These are phyloP conservation scores for Excoecaria agallocha DNA, from an alignment of 345 rosid species.

Conservation along the genomic window DNA sequence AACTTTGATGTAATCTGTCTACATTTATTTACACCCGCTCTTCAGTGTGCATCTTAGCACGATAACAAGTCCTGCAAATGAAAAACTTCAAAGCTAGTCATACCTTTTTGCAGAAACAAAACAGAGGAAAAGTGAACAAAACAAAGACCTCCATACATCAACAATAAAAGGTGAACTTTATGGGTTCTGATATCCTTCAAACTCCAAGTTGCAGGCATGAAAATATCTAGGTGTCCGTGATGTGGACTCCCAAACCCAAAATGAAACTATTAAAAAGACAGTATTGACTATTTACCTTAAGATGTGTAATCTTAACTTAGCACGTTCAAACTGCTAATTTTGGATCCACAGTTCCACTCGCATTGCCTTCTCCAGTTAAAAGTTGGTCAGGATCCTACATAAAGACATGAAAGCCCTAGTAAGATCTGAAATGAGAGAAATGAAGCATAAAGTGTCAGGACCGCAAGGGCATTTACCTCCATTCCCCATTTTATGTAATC, in stretches of 20 bases:
- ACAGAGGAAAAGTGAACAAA: neutral
- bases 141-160: neutral
- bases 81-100: neutral
- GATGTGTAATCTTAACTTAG: conserved; percentile 14
- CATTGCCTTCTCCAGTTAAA: conserved; percentile 80
- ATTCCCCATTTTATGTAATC: conserved; percentile 99
- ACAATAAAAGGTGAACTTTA: neutral
- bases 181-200: neutral
- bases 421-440: conserved; percentile 5
- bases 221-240: neutral
- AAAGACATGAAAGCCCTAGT: neutral
- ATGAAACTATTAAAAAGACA: neutral
- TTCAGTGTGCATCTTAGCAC: conserved; percentile 5
- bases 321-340: conserved; percentile 47
- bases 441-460: neutral
- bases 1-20: conserved; percentile 3
- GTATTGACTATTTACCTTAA: neutral
- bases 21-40: conserved; percentile 19
- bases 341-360: conserved; percentile 71
- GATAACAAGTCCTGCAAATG: conserved; percentile 14
- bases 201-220: neutral
- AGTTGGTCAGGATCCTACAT: conserved; percentile 50
- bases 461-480: conserved; percentile 59
- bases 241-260: neutral
- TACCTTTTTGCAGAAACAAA: neutral